phyloP scores from a whole-genome alignment of 805 yeast genomes.

The Wickerhamiella allomyrinae region DNA sequence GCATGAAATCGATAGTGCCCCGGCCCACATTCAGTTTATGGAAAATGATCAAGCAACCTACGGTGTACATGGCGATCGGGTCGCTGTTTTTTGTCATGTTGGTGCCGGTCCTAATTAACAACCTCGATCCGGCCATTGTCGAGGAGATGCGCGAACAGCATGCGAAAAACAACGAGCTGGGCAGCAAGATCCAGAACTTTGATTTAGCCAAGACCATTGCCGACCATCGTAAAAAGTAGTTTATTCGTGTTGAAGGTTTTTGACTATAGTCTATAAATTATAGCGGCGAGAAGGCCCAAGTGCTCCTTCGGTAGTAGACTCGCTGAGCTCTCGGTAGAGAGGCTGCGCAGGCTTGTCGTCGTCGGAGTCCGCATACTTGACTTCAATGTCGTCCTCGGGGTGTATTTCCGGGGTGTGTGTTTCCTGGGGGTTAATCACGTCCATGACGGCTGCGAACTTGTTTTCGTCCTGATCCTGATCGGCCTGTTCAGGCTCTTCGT shows the following conservation, averaged over 20 bases:
- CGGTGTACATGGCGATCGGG: conserved; percentile 23
- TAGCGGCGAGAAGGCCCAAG: conserved; percentile 1
- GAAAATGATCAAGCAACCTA: conserved; percentile 24
- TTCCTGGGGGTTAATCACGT: too few species aligned
- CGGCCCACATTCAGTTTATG: conserved; percentile 21
- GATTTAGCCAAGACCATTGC: conserved; percentile 24
- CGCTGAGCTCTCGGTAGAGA: neutral
- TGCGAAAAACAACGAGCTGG: conserved; percentile 13
- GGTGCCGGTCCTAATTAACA: conserved; percentile 21
- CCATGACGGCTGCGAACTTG: too few species aligned
- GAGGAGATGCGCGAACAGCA: conserved; percentile 22
- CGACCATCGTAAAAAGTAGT: conserved; percentile 4
- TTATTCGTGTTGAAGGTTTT: neutral
- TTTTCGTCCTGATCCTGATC: neutral
- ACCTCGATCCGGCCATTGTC: conserved; percentile 25
- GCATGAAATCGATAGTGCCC: conserved; percentile 12
- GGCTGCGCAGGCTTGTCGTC: neutral
- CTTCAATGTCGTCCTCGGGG: neutral
- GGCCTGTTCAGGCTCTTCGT: neutral
- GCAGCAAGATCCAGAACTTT: conserved; percentile 15
- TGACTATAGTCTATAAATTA: neutral
- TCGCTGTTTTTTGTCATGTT: conserved; percentile 23
- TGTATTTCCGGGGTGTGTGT: too few species aligned
- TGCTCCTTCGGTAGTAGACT: conserved; percentile 1
- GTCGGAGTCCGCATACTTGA: neutral